Evolutionary conservation across 352 stramenopile species (phyloP).

Genomic region (Sclerospora graminicola): DNA sequence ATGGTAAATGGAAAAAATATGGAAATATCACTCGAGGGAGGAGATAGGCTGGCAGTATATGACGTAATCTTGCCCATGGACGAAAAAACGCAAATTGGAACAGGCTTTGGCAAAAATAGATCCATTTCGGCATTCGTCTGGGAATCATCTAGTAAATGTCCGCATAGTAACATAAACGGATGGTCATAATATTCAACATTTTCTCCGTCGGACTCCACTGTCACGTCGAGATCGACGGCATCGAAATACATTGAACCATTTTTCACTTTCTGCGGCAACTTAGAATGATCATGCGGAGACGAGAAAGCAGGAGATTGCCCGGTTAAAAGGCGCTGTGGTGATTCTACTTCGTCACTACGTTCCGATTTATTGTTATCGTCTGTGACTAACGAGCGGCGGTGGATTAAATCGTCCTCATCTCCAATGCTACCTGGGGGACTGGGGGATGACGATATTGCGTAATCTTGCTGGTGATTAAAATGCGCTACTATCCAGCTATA

Average conservation of each 20-base stretch:
- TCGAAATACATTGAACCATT: too few relatives aligned
- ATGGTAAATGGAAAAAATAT: conserved; percentile 29
- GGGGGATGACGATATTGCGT: too few relatives aligned
- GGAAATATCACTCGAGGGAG: conserved; percentile 60
- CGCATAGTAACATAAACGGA: conserved; percentile 67
- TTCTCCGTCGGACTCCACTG: too few relatives aligned
- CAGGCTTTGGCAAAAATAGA: conserved; percentile 46
- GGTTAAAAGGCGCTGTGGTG: too few relatives aligned
- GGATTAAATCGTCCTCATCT: conserved; percentile 6
- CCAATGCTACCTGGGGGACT: conserved; percentile 10
- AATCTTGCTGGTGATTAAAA: conserved; percentile 67
- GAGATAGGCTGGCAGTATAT: conserved; percentile 41
- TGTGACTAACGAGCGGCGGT: conserved; percentile 5
- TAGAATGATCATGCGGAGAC: too few relatives aligned
- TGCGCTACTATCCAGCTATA: conserved; percentile 51
- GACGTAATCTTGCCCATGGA: conserved; percentile 48
- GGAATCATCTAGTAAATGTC: conserved; percentile 36
- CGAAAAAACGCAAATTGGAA: conserved; percentile 44
- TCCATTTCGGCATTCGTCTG: conserved; percentile 36
- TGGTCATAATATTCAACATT: conserved; percentile 32
- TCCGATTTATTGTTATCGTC: too few relatives aligned
- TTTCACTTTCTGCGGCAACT: too few relatives aligned
- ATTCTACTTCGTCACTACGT: conserved; percentile 18
- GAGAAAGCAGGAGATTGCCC: too few relatives aligned
- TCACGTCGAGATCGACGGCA: too few relatives aligned